Conservation (phyloP, 352 stramenopile genomes). For the Globisporangium echinulatum region DNA sequence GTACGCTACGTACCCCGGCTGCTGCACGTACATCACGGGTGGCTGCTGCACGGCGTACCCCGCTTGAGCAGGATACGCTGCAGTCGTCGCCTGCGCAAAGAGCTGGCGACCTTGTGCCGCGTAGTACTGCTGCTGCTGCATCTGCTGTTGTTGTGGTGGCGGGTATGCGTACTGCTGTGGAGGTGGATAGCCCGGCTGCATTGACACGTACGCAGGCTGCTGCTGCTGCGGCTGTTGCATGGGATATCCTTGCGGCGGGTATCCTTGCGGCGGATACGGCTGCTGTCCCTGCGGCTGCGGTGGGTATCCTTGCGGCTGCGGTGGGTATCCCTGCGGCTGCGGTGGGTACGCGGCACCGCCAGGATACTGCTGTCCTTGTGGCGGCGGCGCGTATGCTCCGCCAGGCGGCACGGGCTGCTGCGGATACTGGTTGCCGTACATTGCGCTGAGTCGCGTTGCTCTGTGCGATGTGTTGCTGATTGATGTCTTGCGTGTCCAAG, state of each 20-base stretch:
- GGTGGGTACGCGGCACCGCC: not conserved
- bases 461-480: not conserved
- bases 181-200: conserved; percentile 28
- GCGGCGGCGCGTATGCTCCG: conserved; percentile 7
- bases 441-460: conserved; percentile 3
- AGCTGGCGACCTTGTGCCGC: conserved; percentile 58
- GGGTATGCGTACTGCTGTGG: conserved; percentile 28
- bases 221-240: conserved; percentile 3
- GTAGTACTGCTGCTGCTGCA: conserved; percentile 43
- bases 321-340: conserved; percentile 16
- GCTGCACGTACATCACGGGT: conserved; percentile 16
- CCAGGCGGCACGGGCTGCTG: conserved; percentile 10
- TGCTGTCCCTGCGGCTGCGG: conserved; percentile 15
- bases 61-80: conserved; percentile 16
- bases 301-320: conserved; percentile 16
- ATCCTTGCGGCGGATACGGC: conserved; percentile 9
- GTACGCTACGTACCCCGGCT: conserved; percentile 55
- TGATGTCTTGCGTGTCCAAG: too few relatives aligned
- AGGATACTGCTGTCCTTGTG: not conserved
- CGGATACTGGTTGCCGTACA: conserved; percentile 22
- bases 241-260: conserved; percentile 16
- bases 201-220: conserved; percentile 17
- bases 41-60: conserved; percentile 25
- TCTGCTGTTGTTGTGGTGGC: conserved; percentile 13
- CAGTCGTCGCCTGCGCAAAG: conserved; percentile 52